Percentiles rank a stretch among this genome's conserved stretches.
These are phyloP conservation scores for Umbelopsis sp. DNA, from an alignment of 371 early-diverging fungal species.

Conservation along the genomic window DNA sequence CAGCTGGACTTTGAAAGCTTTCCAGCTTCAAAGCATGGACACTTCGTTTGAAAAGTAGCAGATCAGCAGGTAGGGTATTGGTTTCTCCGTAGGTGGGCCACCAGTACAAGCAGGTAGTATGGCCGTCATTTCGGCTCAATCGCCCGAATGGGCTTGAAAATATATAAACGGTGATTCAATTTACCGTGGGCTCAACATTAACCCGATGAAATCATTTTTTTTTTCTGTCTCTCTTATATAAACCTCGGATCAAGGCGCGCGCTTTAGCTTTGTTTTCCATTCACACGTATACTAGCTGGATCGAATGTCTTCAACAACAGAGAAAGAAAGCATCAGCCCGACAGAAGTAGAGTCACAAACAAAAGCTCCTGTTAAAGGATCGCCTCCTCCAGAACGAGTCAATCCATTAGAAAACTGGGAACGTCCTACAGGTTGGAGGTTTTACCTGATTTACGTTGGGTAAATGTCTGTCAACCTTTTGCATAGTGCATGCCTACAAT, in stretches of 20 bases:
- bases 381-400: not conserved
- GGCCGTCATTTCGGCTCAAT: not conserved
- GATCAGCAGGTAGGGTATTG: too few relatives aligned
- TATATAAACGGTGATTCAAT: not conserved
- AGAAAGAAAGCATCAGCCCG: too few relatives aligned
- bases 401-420: constrained; percentile 9
- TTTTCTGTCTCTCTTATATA: not conserved
- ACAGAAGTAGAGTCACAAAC: not conserved
- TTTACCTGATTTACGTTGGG: not conserved
- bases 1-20: too few relatives aligned
- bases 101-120: too few relatives aligned
- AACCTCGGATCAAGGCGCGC: not conserved
- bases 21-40: too few relatives aligned
- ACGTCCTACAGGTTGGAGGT: not conserved
- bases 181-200: not conserved
- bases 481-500: not conserved
- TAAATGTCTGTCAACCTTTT: not conserved
- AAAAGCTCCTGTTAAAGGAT: not conserved
- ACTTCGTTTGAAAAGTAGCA: too few relatives aligned
- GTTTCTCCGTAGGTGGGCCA: too few relatives aligned
- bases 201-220: not conserved
- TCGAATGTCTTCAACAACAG: too few relatives aligned
- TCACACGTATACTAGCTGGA: too few relatives aligned
- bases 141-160: not conserved
- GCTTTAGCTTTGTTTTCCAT: not conserved